phyloP scores from a whole-genome alignment of 1,284 basidiomycete species.

The Austroboletus novae-zelandiae region DNA sequence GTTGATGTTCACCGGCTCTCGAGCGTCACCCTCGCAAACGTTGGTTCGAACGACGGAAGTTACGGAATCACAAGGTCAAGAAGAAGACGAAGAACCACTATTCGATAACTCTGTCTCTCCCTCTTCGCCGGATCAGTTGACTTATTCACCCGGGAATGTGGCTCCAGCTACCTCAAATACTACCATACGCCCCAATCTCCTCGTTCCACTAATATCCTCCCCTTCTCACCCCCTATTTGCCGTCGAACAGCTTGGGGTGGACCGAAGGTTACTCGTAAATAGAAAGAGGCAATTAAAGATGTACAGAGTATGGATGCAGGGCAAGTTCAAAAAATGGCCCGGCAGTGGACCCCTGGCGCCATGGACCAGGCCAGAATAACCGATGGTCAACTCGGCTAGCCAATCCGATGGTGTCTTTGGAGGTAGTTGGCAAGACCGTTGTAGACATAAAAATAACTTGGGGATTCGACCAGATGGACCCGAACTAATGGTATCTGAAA shows the following conservation, averaged over 20 bases:
- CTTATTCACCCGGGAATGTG: neutral
- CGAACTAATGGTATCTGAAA: too few species aligned
- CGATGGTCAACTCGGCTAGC: neutral
- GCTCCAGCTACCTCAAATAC: neutral
- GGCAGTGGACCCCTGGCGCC: neutral
- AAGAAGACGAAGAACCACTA: slow-evolving; percentile 27
- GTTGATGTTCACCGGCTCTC: slow-evolving; percentile 69
- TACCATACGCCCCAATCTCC: slow-evolving; percentile 44
- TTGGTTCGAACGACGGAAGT: slow-evolving; percentile 35
- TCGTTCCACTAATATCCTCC: slow-evolving; percentile 31
- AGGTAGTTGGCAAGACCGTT: too few species aligned
- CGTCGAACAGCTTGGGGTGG: slow-evolving; percentile 78
- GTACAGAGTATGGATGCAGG: slow-evolving; percentile 96
- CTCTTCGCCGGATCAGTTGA: neutral
- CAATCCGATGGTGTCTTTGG: too few species aligned
- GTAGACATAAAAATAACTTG: too few species aligned
- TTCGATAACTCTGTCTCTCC: slow-evolving; percentile 1
- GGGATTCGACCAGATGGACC: too few species aligned
- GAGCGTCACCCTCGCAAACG: slow-evolving; percentile 38
- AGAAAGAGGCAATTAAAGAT: slow-evolving; percentile 91
- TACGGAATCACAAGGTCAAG: slow-evolving; percentile 36
- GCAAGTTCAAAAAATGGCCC: slow-evolving; percentile 54
- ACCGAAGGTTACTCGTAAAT: slow-evolving; percentile 88
- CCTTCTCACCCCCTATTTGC: slow-evolving; percentile 55
- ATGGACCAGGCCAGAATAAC: neutral